Evolutionary conservation across 257 asterid genomes (phyloP), one percentile per base, ranked within the genome.

Genomic region (Anisodus acutangulus): DNA sequence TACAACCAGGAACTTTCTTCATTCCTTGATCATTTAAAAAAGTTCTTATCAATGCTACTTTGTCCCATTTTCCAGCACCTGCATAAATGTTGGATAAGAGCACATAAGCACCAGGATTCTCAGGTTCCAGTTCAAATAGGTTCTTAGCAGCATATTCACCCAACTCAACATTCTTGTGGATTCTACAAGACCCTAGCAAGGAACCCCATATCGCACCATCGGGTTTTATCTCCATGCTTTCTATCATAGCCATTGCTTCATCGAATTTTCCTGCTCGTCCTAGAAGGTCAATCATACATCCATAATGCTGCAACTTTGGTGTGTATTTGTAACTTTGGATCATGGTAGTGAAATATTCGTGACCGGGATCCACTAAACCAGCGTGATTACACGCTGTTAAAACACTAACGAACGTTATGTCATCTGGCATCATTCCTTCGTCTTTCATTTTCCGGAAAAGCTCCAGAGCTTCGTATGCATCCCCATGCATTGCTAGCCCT

Each of bases 81-180:
- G 89, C 89, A 51, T 86, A 86, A n/a, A 86, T 86, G 67, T 83
- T 83, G 71, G 89, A 83, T 62, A 86, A 47, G 72, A 86, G 89
- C 47, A 86, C 87, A 17, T 86, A 82, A 6, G 80, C 86, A 3
- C 87, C 87, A 1, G 86, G 62, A 67, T 86, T 86, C 0, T 86
- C 54, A 15, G 66, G 87, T 22, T 86, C 89, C 83, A 86, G 37
- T 80, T 86, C 53, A 31, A 86, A 83, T 47, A 86, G 81, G n/a
- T n/a, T 72, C n/a, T 81, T 55, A 11, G 86, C 85, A 37, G 83
- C 83, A 79, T 60, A 79, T 83, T 83, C 85, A 12, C 83, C 89
- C 12, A 87, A 74, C 19, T 87, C 89, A 17, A 87, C 59, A 49
- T 87, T 87, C 82, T 83, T 83, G 39, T 87, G 86, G 12, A 87